Conservation (phyloP, 2,329 filamentous ascomycete genomes). For the Cadophora gregata region DNA sequence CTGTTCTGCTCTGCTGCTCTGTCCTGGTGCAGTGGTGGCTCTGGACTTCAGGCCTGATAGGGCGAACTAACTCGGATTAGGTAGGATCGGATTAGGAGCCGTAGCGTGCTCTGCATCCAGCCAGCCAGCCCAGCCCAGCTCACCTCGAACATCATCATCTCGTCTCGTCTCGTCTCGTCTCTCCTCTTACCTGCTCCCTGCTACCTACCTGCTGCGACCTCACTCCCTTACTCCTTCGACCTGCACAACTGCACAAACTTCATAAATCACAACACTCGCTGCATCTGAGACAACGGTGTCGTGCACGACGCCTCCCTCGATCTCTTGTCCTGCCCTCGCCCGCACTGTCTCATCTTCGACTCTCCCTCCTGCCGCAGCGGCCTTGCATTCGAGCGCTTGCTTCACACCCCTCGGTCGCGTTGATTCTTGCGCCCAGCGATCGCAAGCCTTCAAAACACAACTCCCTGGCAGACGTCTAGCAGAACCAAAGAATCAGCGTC, state of each 20-base stretch:
- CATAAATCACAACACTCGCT: slow-evolving; percentile 34
- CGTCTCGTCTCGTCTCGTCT: not conserved
- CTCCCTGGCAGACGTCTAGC: slow-evolving; percentile 18
- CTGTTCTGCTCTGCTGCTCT: not conserved
- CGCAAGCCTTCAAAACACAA: slow-evolving; percentile 20
- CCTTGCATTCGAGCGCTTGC: slow-evolving; percentile 28
- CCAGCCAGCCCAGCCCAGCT: slow-evolving; percentile 3
- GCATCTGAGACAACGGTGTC: slow-evolving; percentile 28
- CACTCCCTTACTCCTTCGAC: slow-evolving; percentile 7
- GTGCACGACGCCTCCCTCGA: slow-evolving; percentile 34
- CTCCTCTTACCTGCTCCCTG: no score
- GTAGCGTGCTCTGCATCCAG: slow-evolving; percentile 1
- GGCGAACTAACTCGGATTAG: slow-evolving; percentile 19
- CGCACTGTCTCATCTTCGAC: slow-evolving; percentile 21
- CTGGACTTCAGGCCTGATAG: slow-evolving; percentile 18
- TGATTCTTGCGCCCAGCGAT: slow-evolving; percentile 31
- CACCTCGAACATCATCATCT: slow-evolving; percentile 16
- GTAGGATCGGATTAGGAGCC: slow-evolving; percentile 12
- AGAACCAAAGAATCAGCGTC: slow-evolving; percentile 15
- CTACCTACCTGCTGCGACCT: no score
- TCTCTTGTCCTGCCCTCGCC: slow-evolving; percentile 11
- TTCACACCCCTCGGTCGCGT: slow-evolving; percentile 36
- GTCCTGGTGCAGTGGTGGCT: not conserved
- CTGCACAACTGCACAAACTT: not conserved
- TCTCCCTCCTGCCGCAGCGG: slow-evolving; percentile 6